Evolutionary conservation across 768 basidiomycete species (phyloP), one percentile per base, ranked within the genome.

Genomic region (Tulasnella sp.): DNA sequence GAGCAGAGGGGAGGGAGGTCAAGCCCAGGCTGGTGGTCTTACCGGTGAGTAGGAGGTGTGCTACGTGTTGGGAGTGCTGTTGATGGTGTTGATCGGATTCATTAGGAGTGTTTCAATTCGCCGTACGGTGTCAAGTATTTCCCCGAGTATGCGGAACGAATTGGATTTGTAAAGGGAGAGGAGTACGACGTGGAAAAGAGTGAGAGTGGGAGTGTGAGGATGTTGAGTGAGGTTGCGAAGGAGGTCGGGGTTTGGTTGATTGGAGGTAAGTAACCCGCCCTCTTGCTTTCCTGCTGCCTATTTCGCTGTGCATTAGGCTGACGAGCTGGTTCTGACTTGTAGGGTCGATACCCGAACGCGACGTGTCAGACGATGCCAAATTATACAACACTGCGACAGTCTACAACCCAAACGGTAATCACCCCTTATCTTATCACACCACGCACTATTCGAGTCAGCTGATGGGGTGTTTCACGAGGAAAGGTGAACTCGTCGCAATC

Each of bases 281-380:
- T 42, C n/a, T n/a, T 12, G 34, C n/a, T 21, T 5, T 36, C 23
- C 15, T 36, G 41, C 43, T n/a, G 39, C 17, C 52, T 21, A 52
- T 17, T 49, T 12, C 45, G 23, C 31, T 56, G 64, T 66, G 9
- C 25, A 19, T 7, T 17, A 49, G 7, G 6, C 15, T 5, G 23
- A 9, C 25, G 21, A 32, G 37, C 11, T 27, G 21, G 23, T 46
- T 42, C 15, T 31, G 25, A 23, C 53, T n/a, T 45, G n/a, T 61
- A 97, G 93, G 93, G 12, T 88, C 91, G 2, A 93, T 99, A 49
- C 96, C 96, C 0, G 94, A 99, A 68, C 75, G 78, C 40, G 88
- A 87, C 60, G 64, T 62, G 1, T 31, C 58, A 1, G 69, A 71
- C 41, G 74, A 76, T 19, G 78, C 79, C 52, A 84, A 86, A 58